Evolutionary conservation across 1,284 basidiomycete genomes (phyloP).

Genomic region (Microstroma glucosiphilum): DNA sequence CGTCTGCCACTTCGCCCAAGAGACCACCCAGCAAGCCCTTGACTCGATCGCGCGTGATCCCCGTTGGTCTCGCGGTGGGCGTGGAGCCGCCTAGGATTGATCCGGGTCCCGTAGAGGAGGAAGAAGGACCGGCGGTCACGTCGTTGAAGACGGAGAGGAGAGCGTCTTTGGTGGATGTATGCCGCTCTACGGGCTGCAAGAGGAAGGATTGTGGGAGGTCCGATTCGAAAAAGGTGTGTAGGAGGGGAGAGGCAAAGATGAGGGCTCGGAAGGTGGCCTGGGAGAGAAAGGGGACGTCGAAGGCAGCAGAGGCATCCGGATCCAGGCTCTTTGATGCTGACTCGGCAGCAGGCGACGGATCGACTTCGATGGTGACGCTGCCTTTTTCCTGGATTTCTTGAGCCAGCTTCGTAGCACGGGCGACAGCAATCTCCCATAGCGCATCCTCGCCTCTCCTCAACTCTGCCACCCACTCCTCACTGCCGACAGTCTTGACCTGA

Average conservation of each 20-base stretch:
- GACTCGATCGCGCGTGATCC: constrained; percentile 20
- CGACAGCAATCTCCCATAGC: constrained; percentile 44
- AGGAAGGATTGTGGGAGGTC: constrained; percentile 43
- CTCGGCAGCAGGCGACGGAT: constrained; percentile 6
- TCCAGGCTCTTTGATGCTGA: background rate
- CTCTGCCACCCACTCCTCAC: constrained; percentile 35
- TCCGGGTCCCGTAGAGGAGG: constrained; percentile 3
- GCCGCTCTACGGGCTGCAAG: constrained; percentile 38
- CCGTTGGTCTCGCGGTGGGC: constrained; percentile 2
- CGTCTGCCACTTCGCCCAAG: constrained; percentile 47
- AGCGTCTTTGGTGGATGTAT: constrained; percentile 22
- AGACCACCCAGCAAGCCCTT: constrained; percentile 47
- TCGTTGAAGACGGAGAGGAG: constrained; percentile 3
- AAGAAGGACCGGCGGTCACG: background rate
- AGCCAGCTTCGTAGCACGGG: constrained; percentile 34
- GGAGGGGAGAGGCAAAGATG: constrained; percentile 41
- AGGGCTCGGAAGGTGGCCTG: constrained; percentile 44
- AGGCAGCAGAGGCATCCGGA: constrained; percentile 10
- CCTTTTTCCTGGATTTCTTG: constrained; percentile 4
- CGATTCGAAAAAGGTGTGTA: constrained; percentile 45
- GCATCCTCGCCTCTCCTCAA: constrained; percentile 38
- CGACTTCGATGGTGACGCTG: constrained; percentile 9
- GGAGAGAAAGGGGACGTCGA: constrained; percentile 44
- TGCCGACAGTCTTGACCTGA: constrained; percentile 16
- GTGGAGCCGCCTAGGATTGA: constrained; percentile 3